These are phyloP conservation scores for Blastocystis hominis DNA, from an alignment of 352 stramenopile genomes.

Conservation along the genomic window DNA sequence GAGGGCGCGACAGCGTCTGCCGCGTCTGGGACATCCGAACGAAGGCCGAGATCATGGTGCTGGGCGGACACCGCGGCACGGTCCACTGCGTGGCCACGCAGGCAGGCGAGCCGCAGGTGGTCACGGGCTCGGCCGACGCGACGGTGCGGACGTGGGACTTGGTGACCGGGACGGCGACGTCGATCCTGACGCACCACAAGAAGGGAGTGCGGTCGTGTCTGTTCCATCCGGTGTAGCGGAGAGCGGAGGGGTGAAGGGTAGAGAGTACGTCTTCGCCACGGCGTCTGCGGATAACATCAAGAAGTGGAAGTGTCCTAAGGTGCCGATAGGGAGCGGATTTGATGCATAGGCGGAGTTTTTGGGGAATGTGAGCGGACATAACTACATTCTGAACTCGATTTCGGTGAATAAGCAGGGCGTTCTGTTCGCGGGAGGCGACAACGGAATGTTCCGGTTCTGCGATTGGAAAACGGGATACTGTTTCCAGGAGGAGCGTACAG, in stretches of 20 bases:
- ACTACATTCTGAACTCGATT: constrained; percentile 93
- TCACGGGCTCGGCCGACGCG: constrained; percentile 80
- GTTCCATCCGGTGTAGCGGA: constrained; percentile 70
- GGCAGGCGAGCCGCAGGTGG: constrained; percentile 84
- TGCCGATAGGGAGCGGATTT: background rate
- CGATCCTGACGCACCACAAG: constrained; percentile 98
- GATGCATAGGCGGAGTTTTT: constrained; percentile 71
- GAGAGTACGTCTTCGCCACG: constrained; percentile 90
- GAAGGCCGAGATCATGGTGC: constrained; percentile 83
- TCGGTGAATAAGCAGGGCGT: constrained; percentile 93
- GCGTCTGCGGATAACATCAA: constrained; percentile 93
- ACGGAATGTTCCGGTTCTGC: constrained; percentile 93
- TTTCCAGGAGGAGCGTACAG: constrained; percentile 87
- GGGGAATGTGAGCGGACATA: constrained; percentile 90
- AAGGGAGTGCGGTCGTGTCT: constrained; percentile 84
- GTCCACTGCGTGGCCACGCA: constrained; percentile 87
- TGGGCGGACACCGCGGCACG: constrained; percentile 90
- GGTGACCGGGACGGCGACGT: constrained; percentile 88
- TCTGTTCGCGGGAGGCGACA: constrained; percentile 84
- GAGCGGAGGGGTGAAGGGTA: background rate
- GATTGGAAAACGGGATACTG: constrained; percentile 93
- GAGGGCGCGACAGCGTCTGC: constrained; percentile 75
- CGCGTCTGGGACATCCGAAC: constrained; percentile 97
- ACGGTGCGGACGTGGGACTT: constrained; percentile 97
- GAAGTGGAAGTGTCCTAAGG: constrained; percentile 88